phyloP scores from a whole-genome alignment of 1,284 basidiomycete genomes.

The Ustilago lituana region DNA sequence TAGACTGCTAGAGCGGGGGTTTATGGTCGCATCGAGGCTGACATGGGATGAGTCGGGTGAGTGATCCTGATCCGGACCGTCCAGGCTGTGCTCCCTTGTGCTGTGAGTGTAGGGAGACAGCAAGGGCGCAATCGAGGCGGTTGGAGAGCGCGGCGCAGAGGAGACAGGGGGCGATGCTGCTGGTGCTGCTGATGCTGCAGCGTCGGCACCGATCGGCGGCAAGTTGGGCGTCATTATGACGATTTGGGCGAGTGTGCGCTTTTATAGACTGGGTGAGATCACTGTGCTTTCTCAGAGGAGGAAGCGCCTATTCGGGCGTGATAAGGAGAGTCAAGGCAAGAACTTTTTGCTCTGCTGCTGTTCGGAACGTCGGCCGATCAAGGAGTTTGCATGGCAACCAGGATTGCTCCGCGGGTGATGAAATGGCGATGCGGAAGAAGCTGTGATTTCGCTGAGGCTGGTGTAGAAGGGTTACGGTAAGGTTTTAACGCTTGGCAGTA shows the following conservation, averaged over 20 bases:
- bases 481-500: no score
- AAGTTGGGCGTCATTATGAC: conserved; percentile 11
- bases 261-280: not conserved
- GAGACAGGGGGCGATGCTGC: conserved; percentile 2
- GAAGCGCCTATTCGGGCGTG: not conserved
- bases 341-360: no score
- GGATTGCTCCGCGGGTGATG: no score
- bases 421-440: no score
- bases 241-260: not conserved
- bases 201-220: not conserved
- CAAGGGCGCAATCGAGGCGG: conserved; percentile 17
- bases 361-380: not conserved
- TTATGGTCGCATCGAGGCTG: conserved; percentile 11
- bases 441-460: no score
- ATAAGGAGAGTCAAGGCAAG: no score
- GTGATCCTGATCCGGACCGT: not conserved
- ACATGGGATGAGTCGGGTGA: conserved; percentile 1
- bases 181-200: no score
- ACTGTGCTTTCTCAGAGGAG: not conserved
- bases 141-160: conserved; percentile 19
- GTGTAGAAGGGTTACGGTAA: no score
- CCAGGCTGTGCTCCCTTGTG: conserved; percentile 14
- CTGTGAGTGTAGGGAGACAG: conserved; percentile 9
- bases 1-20: conserved; percentile 27
- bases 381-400: conserved; percentile 1